Evolutionary conservation across 371 early-diverging fungal species (phyloP), one percentile per base, ranked within the genome.

Genomic region (Haplosporangium sp.): DNA sequence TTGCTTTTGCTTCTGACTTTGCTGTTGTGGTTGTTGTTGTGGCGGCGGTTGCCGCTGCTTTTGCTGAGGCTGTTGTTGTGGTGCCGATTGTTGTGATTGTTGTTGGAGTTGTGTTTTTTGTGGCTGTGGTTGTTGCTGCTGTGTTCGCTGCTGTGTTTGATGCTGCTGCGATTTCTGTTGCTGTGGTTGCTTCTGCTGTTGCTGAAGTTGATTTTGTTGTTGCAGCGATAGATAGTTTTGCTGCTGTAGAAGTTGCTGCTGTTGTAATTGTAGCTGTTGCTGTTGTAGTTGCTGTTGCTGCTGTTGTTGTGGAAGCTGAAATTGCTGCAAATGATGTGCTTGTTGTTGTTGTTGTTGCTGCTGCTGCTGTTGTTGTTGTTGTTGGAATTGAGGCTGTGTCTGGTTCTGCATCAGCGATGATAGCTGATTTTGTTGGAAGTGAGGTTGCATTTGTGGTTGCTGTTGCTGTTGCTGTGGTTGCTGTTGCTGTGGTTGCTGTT

Each of bases 261-360:
- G 52, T 20, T 58, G 65, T 37, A 7, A 3, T 40, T 27, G 53
- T 9, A 55, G 56, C 45, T 84, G 86, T 1, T 67, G 75, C 47
- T 84, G 78, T 35, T 73, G 77, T 17, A 77, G 61, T 84, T 40
- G 52, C 44, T 38, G 45, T 44, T n/a, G 39, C 50, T 50, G 50
- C 13, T 84, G 44, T 34, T 50, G 70, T 38, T 37, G 60, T 20
- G 38, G 61, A 35, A 7, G 2, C 17, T 27, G 53, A 6, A 55
- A 47, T 27, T 84, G 86, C 2, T 67, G 75, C 52, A 83, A 76
- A 37, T 73, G 77, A 10, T 78, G 64, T 83, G 39, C 63, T 4
- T 37, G 45, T 27, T 69, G 75, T 19, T 56, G 61, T 3, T 48
- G 64, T n/a, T 71, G 71, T 19, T 64, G 71, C 8, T 50, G 44